Evolutionary conservation across 352 stramenopile species (phyloP).

Genomic region (Phytophthora crassamura): DNA sequence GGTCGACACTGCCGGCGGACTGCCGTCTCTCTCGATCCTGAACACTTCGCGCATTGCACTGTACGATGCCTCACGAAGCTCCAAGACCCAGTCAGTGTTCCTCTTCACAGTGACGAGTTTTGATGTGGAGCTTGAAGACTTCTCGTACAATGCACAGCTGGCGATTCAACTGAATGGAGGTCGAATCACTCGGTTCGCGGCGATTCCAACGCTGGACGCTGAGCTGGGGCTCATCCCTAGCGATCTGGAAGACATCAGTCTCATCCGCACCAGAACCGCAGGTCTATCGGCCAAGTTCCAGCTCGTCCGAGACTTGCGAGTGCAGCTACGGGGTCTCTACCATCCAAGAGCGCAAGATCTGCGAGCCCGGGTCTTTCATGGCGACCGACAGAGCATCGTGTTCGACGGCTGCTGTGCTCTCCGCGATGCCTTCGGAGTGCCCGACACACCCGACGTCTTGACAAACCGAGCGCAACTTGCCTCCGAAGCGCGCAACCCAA

Average conservation of each 20-base stretch:
- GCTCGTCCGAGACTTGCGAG: conserved; percentile 52
- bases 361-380: conserved; percentile 58
- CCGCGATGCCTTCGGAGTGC: conserved; percentile 53
- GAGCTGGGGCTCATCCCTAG: conserved; percentile 44
- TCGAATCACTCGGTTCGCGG: conserved; percentile 52
- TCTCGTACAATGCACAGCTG: conserved; percentile 53
- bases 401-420: conserved; percentile 51
- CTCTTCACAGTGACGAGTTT: conserved; percentile 46
- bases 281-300: conserved; percentile 69
- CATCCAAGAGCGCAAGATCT: conserved; percentile 71
- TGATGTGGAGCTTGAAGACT: conserved; percentile 36
- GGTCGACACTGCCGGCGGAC: conserved; percentile 37
- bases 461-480: conserved; percentile 56
- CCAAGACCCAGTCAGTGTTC: conserved; percentile 50
- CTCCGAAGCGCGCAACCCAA: conserved; percentile 51
- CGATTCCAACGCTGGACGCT: conserved; percentile 42
- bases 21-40: conserved; percentile 50
- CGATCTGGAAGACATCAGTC: conserved; percentile 25
- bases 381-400: conserved; percentile 42
- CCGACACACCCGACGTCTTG: conserved; percentile 40
- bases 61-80: conserved; percentile 54
- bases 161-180: conserved; percentile 57
- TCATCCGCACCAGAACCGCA: conserved; percentile 34
- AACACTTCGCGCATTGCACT: conserved; percentile 43
- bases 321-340: conserved; percentile 70